Base-by-base conservation (phyloP, 2,329 filamentous ascomycete genomes). In the Lasiodiplodia hormozganensis region DNA sequence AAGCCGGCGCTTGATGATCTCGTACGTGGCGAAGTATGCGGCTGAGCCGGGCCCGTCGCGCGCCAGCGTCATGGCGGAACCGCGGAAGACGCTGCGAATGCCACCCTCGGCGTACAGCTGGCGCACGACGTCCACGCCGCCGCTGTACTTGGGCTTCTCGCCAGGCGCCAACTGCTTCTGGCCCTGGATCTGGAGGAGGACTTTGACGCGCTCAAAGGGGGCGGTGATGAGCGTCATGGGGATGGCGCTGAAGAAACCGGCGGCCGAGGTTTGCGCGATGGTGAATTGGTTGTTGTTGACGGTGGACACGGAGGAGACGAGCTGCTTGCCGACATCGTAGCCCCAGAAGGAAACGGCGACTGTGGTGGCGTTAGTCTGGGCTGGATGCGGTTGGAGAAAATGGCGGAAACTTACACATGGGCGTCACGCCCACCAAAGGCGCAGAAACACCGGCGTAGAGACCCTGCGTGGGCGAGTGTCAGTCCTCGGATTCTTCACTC, bases 181-280 rank as follows among this genome's bases (percentile, higher is more conserved):
- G 76, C 94, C 94, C 83, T 98, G 96, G 73, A 98, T 96, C 81
- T 99, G 96, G 1, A 99, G 90, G 71, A 99, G 94, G 68, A 99
- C 95, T 83, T 99, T 99, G 74, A 99, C 94, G 76, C 96, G 95
- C 86, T 99, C 96, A 79, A 99, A 98, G 70, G 96, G 96, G 4
- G 96, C 96, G n/a, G 96, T 98, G 84, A 99, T 97, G 81, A 93
- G 83, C 4, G 96, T 99, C 93, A 97, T 97, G 76, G 96, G 96
- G 70, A 99, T 92, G 70, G 96, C 96, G 77, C 93, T 97, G 88
- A 99, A 81, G 75, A 97, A 97, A 72, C 96, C 96, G 16, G 96
- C 96, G 43, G 93, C 88, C 40, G 93, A 96, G 82, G 96, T 90
- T 81, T 99, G 96, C 53, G 85, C 91, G 76, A 97, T 94, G 69